Base-by-base conservation (phyloP, 768 basidiomycete species). In the Phlebiopsis flavidoalba region DNA sequence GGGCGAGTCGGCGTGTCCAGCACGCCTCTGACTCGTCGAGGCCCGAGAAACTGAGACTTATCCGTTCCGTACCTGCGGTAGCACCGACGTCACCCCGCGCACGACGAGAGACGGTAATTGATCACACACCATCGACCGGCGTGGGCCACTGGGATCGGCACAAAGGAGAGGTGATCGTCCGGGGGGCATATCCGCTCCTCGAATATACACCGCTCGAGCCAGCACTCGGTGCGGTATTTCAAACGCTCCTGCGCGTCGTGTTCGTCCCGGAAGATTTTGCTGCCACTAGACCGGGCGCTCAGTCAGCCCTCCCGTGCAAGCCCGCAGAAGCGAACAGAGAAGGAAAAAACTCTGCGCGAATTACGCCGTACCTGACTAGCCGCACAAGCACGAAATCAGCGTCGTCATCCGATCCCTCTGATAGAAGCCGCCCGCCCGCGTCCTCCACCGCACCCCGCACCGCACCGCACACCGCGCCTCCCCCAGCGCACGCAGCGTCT, bases 221-320 rank as follows among this genome's bases (percentile, higher is more conserved):
- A 98, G 69, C 92, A 95, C 71, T 97, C 95, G 0, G 95, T 96
- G 48, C 94, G 83, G 67, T 86, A 92, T 65, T 84, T 87, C 3
- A 65, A 58, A 50, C 82, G 78, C 63, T 77, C 66, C 0, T 37
- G 11, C 7, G 75, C 72, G 57, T 86, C 83, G 5, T 71, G 68
- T 68, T 91, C 89, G 35, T 81, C 79, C 2, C 72, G 74, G 64
- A 79, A 90, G n/a, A 89, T 63, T 63, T 83, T 84, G 65, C 87
- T 89, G 26, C 89, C 90, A 66, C 90, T 92, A n/a, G 49, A 55
- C 48, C 50, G 22, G 49, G 17, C 22, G 49, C 49, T 46, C 21
- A 24, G 26, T 40, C 19, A 52, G 11, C 50, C 37, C 26, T 21
- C 15, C 49, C 49, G 22, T 19, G 49, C 17, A 24, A n/a, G 24